Evolutionary conservation across 768 basidiomycete genomes (phyloP).

Genomic region (Mycena amicta): DNA sequence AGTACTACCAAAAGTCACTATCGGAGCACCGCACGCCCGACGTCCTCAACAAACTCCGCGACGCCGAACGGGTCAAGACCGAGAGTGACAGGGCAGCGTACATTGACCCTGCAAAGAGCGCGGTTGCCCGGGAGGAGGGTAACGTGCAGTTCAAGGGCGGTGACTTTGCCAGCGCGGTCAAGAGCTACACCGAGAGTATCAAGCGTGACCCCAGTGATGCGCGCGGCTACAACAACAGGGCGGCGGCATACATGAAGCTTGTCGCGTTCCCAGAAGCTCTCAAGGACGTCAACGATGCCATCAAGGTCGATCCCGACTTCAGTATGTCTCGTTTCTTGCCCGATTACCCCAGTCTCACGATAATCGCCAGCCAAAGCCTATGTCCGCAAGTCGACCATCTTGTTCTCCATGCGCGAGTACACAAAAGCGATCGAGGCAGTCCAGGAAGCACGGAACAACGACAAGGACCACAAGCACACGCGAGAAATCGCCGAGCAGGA

Average conservation of each 20-base stretch:
- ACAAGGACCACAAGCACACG: constrained; percentile 80
- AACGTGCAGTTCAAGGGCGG: constrained; percentile 91
- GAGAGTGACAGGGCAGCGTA: constrained; percentile 84
- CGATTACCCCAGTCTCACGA: constrained; percentile 6
- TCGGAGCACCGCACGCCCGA: constrained; percentile 96
- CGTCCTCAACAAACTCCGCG: constrained; percentile 87
- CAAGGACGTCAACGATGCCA: constrained; percentile 93
- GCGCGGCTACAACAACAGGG: constrained; percentile 95
- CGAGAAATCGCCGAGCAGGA: constrained; percentile 83
- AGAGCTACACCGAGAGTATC: constrained; percentile 92
- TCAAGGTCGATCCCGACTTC: constrained; percentile 87
- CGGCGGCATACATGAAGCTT: constrained; percentile 96
- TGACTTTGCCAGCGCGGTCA: constrained; percentile 90
- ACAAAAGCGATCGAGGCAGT: constrained; percentile 83
- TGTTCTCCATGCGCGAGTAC: constrained; percentile 90
- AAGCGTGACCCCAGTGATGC: constrained; percentile 92
- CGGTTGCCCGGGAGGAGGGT: constrained; percentile 86
- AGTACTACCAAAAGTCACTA: constrained; percentile 90
- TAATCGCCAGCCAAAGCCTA: constrained; percentile 79
- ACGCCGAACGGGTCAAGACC: constrained; percentile 72
- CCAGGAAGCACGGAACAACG: constrained; percentile 76
- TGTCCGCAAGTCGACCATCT: constrained; percentile 87
- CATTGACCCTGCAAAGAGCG: constrained; percentile 83
- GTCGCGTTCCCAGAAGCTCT: constrained; percentile 91
- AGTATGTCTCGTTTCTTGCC: constrained; percentile 44